Conservation (phyloP, 2,329 filamentous ascomycete genomes). For the Orbilia brochopaga region DNA sequence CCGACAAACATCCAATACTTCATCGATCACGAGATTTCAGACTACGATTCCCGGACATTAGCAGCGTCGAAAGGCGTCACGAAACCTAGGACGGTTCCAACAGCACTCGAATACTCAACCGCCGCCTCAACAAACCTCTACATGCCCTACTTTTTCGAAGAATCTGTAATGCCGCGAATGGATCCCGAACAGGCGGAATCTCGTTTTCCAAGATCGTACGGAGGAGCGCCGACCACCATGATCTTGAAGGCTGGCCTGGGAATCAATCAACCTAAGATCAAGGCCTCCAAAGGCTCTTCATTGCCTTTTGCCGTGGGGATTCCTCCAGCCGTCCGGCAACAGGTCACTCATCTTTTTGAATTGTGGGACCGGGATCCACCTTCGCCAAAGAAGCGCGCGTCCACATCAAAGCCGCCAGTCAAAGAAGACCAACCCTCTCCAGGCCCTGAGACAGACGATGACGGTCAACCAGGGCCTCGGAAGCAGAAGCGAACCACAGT, state of each 20-base stretch:
- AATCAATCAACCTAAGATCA: conserved; percentile 47
- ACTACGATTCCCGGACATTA: conserved; percentile 32
- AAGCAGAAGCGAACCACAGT: conserved; percentile 10
- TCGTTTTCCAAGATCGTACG: conserved; percentile 39
- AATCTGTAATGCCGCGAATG: conserved; percentile 46
- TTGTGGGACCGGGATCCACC: conserved; percentile 45
- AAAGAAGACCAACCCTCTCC: conserved; percentile 27
- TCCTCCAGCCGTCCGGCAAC: conserved; percentile 28
- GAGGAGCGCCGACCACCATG: conserved; percentile 43
- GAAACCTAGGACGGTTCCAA: conserved; percentile 32
- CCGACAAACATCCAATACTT: conserved; percentile 43
- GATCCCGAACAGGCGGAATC: conserved; percentile 26
- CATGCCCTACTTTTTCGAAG: conserved; percentile 47
- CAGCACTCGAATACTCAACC: conserved; percentile 32
- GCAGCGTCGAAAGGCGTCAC: conserved; percentile 29
- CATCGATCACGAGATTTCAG: conserved; percentile 34
- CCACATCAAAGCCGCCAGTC: conserved; percentile 7
- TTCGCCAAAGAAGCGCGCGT: conserved; percentile 32
- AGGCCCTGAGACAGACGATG: conserved; percentile 35
- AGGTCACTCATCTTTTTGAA: conserved; percentile 37
- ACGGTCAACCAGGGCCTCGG: conserved; percentile 23
- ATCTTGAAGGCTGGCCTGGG: conserved; percentile 40
- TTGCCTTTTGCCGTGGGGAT: conserved; percentile 32
- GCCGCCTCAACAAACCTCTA: conserved; percentile 34
- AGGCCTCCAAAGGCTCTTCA: conserved; percentile 29